Percentiles rank a stretch among this genome's conserved stretches.
Evolutionary conservation across 2,329 filamentous ascomycete species (phyloP).

Genomic region (Aspergillus terreus): DNA sequence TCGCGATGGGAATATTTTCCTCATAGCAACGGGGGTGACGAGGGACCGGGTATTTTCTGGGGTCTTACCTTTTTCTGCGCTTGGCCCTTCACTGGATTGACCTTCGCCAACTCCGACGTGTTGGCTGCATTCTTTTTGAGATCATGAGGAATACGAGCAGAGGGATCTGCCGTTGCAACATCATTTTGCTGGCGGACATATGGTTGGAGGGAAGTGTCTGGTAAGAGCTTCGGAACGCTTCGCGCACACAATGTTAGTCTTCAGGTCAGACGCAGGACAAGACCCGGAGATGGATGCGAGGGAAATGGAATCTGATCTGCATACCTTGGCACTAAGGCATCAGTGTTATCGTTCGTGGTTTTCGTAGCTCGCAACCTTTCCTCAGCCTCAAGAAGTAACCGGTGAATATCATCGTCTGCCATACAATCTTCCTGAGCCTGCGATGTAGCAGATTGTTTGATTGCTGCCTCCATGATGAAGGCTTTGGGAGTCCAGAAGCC

Average conservation of each 20-base stretch:
- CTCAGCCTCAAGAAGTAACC: conserved; percentile 62
- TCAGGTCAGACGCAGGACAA: background rate
- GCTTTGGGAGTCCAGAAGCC: background rate
- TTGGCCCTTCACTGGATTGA: background rate
- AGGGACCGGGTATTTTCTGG: conserved; percentile 2
- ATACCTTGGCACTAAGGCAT: background rate
- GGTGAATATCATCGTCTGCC: conserved; percentile 61
- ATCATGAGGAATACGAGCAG: conserved; percentile 48
- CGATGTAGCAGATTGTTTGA: background rate
- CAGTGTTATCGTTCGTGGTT: background rate
- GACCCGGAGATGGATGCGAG: too few relatives aligned
- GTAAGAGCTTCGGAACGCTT: conserved; percentile 47
- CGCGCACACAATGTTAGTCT: background rate
- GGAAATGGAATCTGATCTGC: background rate
- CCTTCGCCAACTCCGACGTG: background rate
- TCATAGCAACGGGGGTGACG: conserved; percentile 53
- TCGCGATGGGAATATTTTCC: conserved; percentile 69
- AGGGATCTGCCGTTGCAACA: conserved; percentile 52
- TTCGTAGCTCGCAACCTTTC: conserved; percentile 41
- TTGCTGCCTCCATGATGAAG: background rate
- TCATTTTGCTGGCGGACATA: conserved; percentile 53
- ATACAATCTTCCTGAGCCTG: conserved; percentile 34
- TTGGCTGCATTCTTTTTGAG: conserved; percentile 15
- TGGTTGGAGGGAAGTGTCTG: conserved; percentile 47
- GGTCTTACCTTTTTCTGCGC: conserved; percentile 49